phyloP scores from a whole-genome alignment of 257 asterid species.

The Mitragyna speciosa region DNA sequence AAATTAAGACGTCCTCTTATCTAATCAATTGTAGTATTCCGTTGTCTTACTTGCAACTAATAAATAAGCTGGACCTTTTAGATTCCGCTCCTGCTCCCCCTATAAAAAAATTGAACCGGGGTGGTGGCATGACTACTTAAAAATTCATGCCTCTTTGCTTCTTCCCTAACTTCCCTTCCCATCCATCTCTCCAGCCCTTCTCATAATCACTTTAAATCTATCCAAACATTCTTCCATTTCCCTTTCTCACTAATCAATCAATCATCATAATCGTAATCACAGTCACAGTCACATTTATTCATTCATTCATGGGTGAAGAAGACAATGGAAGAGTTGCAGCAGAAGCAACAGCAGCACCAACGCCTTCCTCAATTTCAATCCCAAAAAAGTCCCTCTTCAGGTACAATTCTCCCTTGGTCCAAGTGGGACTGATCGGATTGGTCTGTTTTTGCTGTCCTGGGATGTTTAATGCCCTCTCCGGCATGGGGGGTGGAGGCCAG shows the following conservation, averaged over 20 bases:
- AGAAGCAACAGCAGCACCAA: background rate
- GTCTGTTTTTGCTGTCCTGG: conserved; percentile 98
- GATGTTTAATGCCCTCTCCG: conserved; percentile 96
- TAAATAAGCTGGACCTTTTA: too few species aligned
- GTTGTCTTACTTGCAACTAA: too few species aligned
- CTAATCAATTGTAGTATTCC: too few species aligned
- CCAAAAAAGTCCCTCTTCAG: conserved; percentile 38
- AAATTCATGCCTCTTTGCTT: background rate
- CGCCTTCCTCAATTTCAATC: background rate
- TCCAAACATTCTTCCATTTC: too few species aligned
- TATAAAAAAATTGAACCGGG: too few species aligned
- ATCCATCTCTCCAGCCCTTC: too few species aligned
- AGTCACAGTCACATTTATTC: background rate
- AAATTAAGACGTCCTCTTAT: too few species aligned
- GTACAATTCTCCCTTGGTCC: conserved; percentile 77
- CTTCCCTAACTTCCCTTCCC: too few species aligned
- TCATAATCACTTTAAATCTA: background rate
- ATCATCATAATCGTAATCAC: too few species aligned
- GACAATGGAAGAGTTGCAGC: conserved; percentile 23
- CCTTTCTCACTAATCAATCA: too few species aligned
- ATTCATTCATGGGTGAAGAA: conserved; percentile 36
- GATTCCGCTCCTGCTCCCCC: too few species aligned
- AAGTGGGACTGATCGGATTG: conserved; percentile 64
- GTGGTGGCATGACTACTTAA: background rate
- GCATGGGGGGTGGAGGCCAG: conserved; percentile 98